These are phyloP conservation scores for Solanum habrochaites DNA, from an alignment of 257 asterid genomes.

Conservation along the genomic window DNA sequence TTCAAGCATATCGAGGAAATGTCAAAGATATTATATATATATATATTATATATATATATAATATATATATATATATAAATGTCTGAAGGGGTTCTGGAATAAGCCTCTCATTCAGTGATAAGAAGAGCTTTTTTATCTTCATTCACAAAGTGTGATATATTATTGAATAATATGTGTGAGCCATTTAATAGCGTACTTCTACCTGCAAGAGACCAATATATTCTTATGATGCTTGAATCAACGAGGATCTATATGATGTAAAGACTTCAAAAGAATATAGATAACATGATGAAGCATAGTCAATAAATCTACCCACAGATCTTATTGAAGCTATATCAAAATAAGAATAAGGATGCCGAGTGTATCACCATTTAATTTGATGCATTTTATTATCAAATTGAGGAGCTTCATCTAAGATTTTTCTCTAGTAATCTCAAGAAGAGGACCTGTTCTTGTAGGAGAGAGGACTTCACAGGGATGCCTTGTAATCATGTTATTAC, in stretches of 20 bases:
- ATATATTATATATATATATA: too few species aligned
- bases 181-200: neutral
- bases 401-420: neutral
- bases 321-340: neutral
- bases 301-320: neutral
- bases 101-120: neutral
- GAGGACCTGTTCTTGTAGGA: neutral
- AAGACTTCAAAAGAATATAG: neutral
- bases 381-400: too few species aligned
- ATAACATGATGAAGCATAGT: neutral
- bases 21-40: too few species aligned
- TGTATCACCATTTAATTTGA: neutral
- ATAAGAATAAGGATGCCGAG: neutral
- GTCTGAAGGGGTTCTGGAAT: neutral
- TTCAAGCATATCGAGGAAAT: neutral
- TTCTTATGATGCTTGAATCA: neutral
- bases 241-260: neutral
- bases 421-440: neutral
- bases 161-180: neutral
- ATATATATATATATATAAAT: too few species aligned
- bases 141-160: neutral
- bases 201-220: neutral
- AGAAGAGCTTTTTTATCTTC: neutral
- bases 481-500: too few species aligned
- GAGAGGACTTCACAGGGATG: too few species aligned